Evolutionary conservation across 208 protist species (phyloP).

Genomic region (Balamuthia mandrillaris): DNA sequence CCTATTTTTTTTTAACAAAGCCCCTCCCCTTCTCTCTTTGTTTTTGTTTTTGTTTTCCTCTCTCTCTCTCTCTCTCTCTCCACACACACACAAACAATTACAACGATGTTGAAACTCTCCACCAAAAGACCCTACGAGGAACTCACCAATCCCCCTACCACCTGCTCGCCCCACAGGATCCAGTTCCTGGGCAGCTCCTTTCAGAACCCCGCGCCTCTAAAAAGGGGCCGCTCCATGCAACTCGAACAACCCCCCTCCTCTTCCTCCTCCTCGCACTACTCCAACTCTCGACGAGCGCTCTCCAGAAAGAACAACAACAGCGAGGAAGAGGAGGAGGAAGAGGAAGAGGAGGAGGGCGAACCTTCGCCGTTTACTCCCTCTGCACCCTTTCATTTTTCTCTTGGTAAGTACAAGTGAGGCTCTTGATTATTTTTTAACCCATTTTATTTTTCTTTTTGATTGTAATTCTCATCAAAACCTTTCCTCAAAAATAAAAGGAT

Average conservation of each 20-base stretch:
- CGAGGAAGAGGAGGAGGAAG: no score
- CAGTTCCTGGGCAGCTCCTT: neutral
- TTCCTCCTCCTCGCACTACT: neutral
- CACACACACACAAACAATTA: no score
- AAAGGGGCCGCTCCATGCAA: neutral
- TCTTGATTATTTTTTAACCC: neutral
- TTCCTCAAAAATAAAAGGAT: neutral
- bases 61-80: no score
- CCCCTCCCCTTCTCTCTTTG: no score
- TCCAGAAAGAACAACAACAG: neutral
- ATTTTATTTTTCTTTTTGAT: neutral
- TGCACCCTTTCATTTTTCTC: neutral
- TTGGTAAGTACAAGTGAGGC: neutral
- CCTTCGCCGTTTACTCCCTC: neutral
- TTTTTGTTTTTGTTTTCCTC: no score
- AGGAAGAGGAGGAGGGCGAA: no score
- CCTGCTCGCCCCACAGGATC: slow-evolving; percentile 27
- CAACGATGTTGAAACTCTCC: slow-evolving; percentile 12
- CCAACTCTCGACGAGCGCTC: neutral
- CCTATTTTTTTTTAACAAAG: no score
- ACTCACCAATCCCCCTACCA: slow-evolving; percentile 1
- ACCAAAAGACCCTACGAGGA: slow-evolving; percentile 18
- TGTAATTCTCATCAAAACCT: neutral
- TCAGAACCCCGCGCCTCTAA: neutral
- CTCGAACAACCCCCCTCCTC: no score